These are phyloP conservation scores for Rhytidiadelphus loreus DNA, from an alignment of 225 moss, liverwort and hornwort species.

Conservation along the genomic window DNA sequence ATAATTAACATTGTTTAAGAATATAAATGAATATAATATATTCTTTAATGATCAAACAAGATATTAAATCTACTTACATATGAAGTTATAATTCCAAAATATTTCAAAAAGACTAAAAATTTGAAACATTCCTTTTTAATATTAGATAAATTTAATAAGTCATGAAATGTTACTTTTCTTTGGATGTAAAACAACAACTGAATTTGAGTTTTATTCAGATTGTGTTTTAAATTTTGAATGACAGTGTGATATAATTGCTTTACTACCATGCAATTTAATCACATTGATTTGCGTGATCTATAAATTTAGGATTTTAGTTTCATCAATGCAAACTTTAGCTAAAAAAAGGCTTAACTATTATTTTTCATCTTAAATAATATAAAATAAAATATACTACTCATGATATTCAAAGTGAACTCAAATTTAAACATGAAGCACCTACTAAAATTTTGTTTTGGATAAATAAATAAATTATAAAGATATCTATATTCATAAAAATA, in stretches of 20 bases:
- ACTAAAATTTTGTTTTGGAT: neutral
- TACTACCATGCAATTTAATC: neutral
- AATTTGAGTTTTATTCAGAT: neutral
- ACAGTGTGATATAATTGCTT: rapidly evolving
- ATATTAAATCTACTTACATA: too few relatives aligned
- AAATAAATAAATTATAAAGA: neutral
- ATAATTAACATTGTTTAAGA: neutral
- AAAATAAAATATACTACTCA: too few relatives aligned
- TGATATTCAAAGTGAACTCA: too few relatives aligned
- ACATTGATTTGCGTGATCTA: neutral
- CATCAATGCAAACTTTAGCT: too few relatives aligned
- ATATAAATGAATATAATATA: neutral
- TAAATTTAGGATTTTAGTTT: neutral
- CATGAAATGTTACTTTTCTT: rapidly evolving
- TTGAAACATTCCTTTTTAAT: neutral
- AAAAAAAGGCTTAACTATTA: too few relatives aligned
- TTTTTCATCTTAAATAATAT: too few relatives aligned
- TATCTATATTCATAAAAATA: neutral
- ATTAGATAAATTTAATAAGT: too few relatives aligned
- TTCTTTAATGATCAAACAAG: rapidly evolving
- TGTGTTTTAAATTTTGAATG: neutral
- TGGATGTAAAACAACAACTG: too few relatives aligned
- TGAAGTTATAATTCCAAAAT: too few relatives aligned
- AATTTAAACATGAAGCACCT: rapidly evolving
- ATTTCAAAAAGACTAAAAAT: neutral